Conservation (phyloP, 768 basidiomycete species). For the Pholiota microspora region DNA sequence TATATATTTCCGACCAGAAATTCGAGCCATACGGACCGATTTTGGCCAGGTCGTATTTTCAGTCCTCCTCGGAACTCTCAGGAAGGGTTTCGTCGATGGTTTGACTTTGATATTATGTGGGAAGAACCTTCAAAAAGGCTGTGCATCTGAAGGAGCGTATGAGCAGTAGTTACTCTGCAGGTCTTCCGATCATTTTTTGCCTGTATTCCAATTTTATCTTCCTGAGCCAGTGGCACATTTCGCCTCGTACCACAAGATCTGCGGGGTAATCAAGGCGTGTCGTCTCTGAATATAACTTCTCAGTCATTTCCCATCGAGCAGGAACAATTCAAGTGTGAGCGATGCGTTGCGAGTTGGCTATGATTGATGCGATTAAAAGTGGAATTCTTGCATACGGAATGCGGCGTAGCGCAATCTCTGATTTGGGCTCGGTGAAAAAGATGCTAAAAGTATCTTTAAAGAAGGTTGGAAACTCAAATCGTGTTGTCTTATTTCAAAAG, state of each 20-base stretch:
- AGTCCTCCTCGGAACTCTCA: constrained; percentile 1
- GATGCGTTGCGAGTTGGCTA: neutral
- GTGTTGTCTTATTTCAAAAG: neutral
- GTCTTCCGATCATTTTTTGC: neutral
- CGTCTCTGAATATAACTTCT: neutral
- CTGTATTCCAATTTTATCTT: neutral
- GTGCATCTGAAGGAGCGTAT: neutral
- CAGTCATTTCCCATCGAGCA: neutral
- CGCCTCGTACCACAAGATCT: neutral
- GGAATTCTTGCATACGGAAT: neutral
- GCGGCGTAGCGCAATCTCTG: neutral
- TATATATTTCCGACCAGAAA: too few species aligned
- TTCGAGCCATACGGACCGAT: constrained; percentile 1
- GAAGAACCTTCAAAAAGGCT: constrained; percentile 2
- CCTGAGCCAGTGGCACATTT: neutral
- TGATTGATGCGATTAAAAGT: neutral
- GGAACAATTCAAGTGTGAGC: constrained; percentile 8
- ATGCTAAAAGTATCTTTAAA: neutral
- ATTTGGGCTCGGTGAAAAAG: neutral
- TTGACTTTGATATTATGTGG: constrained; percentile 1
- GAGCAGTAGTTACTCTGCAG: neutral
- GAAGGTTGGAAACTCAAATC: neutral
- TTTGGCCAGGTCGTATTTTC: neutral
- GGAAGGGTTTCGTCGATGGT: neutral
- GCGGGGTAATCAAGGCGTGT: neutral